Base-by-base conservation (phyloP, 306 rosid species). In the Vachellia collinsii region DNA sequence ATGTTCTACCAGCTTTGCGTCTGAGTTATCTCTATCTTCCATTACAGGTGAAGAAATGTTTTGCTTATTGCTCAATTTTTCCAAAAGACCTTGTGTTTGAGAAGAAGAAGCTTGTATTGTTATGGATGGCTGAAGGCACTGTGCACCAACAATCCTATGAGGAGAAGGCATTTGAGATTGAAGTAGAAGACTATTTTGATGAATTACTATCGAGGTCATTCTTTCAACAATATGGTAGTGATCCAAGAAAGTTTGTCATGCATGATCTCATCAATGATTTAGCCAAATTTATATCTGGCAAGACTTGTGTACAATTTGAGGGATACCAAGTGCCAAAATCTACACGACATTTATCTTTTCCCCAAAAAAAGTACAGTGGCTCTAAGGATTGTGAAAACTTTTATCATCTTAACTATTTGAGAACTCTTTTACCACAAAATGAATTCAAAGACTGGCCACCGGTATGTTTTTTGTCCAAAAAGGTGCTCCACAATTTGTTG, bases 41-140 rank as follows among this genome's bases (percentile, higher is more conserved):
- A 0, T 29, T 2, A 29, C 34, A 29, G 34, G 1, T 29, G 34
- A 29, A 29, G 34, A 29, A 29, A 29, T 29, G 34, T 29, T 29
- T 29, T 29, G 34, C 34, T 29, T 29, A 29, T 29, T 29, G 34
- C 34, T 29, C 34, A 29, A 29, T 29, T 29, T 29, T 29, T 0
- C 34, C 34, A 29, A 29, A 29, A 29, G 34, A 29, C 2, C 1
- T 29, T 29, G 34, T 29, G 34, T 29, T 29, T 1, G 34, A 29
- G 34, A 16, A 50, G 14, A 16, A 50, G n/a, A 13, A 50, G 1
- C 19, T 86, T 36, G 34, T 86, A 29, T 39, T 44, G 17, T 48
- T 83, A 7, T 88, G 88, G 91, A 81, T 83, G 88, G 89, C 83
- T 5, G 86, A 86, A 68, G 86, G 88, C 1, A 72, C 83, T 3